Evolutionary conservation across 306 rosid species (phyloP).

Genomic region (Quercus bicolor): DNA sequence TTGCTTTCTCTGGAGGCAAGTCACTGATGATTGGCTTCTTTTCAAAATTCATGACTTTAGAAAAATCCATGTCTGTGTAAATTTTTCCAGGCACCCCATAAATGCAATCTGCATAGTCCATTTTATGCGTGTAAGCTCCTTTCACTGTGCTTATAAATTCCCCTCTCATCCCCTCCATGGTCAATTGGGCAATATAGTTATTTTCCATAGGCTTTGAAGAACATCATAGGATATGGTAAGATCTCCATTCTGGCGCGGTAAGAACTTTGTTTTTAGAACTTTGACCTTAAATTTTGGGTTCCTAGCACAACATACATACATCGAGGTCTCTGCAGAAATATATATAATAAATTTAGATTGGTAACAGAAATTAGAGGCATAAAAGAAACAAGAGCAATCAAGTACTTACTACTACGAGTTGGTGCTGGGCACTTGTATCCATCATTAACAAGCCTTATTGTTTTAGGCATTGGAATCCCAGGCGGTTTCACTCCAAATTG

Average conservation of each 20-base stretch:
- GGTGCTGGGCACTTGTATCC: slow-evolving; percentile 74
- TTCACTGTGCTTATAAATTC: slow-evolving; percentile 65
- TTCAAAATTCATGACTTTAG: slow-evolving; percentile 54
- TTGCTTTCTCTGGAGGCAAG: slow-evolving; percentile 47
- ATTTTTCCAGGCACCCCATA: slow-evolving; percentile 48
- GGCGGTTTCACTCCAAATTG: slow-evolving; percentile 50
- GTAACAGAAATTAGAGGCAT: neutral
- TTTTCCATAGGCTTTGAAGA: slow-evolving; percentile 47
- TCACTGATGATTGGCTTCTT: slow-evolving; percentile 61
- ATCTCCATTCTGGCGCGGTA: slow-evolving; percentile 54
- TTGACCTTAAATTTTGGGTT: slow-evolving; percentile 53
- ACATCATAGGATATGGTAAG: slow-evolving; percentile 56
- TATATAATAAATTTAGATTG: neutral
- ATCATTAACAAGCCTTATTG: slow-evolving; percentile 56
- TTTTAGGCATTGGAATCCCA: slow-evolving; percentile 68
- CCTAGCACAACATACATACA: slow-evolving; percentile 61
- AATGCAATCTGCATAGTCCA: slow-evolving; percentile 45
- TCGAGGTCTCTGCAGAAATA: slow-evolving; percentile 34
- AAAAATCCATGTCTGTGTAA: slow-evolving; percentile 60
- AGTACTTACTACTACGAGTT: slow-evolving; percentile 29
- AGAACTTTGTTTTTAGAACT: slow-evolving; percentile 38
- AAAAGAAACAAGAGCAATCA: neutral
- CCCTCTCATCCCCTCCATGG: slow-evolving; percentile 75
- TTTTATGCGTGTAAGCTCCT: slow-evolving; percentile 62
- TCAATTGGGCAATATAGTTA: slow-evolving; percentile 60